Base-by-base conservation (phyloP, 495 filamentous ascomycete genomes). In the Extremus antarcticus region DNA sequence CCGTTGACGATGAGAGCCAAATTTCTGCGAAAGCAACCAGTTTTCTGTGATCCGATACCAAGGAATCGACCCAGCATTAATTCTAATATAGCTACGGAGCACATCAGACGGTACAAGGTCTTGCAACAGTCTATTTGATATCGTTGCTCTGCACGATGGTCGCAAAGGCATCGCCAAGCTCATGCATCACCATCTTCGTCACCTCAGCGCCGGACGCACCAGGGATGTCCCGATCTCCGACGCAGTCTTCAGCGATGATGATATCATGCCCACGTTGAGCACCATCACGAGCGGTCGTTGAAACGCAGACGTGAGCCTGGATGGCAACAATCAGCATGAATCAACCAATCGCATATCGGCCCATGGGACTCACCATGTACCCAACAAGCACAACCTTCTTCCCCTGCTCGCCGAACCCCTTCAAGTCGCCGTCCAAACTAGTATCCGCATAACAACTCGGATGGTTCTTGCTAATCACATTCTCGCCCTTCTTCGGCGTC, bases 241-340 rank as follows among this genome's bases (percentile, higher is more conserved):
- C 71, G 0, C 71, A 79, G 66, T 81, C 79, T 55, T 70, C 64
- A 1, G 72, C 73, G 51, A 85, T 58, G 0, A 79, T 38, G 21
- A 82, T 74, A 60, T 84, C 80, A 66, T 80, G 81, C 2, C 80
- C 80, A 15, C 69, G 68, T 61, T 83, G 74, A 25, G 53, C 61
- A 2, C 67, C 81, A 29, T 79, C 73, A 45, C 80, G 61, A 1
- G 79, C 73, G 1, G 81, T 85, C 1, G 77, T 78, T 0, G 73
- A 78, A 11, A 85, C 72, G 66, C 80, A 85, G 2, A 83, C 77
- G 68, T 84, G 81, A 9, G 81, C 80, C 67, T 60, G 45, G 8
- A 24, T 45, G 19, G 4, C 4, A 49, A 50, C 24, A 53, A 52
- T 20, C 50, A 52, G 16, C 41, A 67, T 39, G 35, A n/a, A 39